Evolutionary conservation across 495 filamentous ascomycete genomes (phyloP), one percentile per base, ranked within the genome.

Genomic region (Aspergillus indologenus): DNA sequence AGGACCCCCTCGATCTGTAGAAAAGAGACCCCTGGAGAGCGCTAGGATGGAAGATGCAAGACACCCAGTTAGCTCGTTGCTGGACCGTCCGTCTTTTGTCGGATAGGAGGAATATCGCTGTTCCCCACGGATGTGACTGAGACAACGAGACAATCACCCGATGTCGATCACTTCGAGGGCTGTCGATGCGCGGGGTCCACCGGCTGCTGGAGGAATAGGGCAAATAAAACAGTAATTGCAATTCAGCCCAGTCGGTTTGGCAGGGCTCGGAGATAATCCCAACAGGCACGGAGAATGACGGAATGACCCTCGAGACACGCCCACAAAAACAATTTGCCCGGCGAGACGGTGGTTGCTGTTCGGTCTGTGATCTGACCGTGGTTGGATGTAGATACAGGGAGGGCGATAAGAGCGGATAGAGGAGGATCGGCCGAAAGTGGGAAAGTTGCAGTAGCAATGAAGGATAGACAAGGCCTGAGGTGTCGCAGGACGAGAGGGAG

Each of bases 171-270:
- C 22, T 8, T 51, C 8, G 15, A 51, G 18, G 48, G 24, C 21
- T 29, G 48, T 51, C 24, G 23, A 26, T 29, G 48, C 18, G 17
- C 21, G 48, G 34, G 26, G 34, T 40, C 34, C 34, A 51, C 48
- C 23, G 23, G 23, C 47, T 7, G 23, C 24, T 19, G 29, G 18
- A 34, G 1, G 48, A 29, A 19, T 6, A 24, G 23, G 48, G 48
- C 31, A 55, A 51, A 59, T 56, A 57, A 18, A 42, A 42, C 17
- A 52, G 46, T 42, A 56, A 56, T 74, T 71, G 65, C 55, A 66
- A 74, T 70, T 63, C 53, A 61, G 66, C n/a, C 71, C 65, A 61
- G 53, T 46, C 23, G 59, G 56, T 49, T 56, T 60, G 61, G 63
- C 56, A 61, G 59, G 56, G 59, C 59, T 43, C 20, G 42, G 40